Evolutionary conservation across 2,329 filamentous ascomycete species (phyloP), one percentile per base, ranked within the genome.

Genomic region (Ceratocystis variospora): DNA sequence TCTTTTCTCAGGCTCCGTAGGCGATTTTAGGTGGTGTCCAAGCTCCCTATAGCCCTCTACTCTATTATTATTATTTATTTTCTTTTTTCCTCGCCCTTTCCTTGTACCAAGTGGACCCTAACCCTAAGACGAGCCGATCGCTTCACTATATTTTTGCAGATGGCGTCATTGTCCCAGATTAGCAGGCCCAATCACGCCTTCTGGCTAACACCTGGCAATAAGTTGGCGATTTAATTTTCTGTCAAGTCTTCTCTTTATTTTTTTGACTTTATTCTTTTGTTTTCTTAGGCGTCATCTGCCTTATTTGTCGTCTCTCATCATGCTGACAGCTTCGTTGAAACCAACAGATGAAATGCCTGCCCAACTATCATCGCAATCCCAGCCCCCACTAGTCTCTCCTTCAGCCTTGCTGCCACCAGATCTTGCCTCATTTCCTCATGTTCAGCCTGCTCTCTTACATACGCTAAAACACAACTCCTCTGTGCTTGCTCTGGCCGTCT

Each of bases 401-500:
- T 55, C 61, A 25, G 19, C 57, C 64, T 33, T 45, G 28, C 31
- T 55, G 3, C 28, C 61, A 4, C 41, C 64, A 12, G 66, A 65
- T 19, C 28, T 48, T 41, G 66, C 55, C 6, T 55, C 66, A 22
- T 59, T 48, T 25, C 55, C 63, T 4, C 19, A 65, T 22, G 61
- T 19, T 17, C 63, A 62, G 44, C 67, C 67, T 10, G 22, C 84
- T 65, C 81, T 90, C 59, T 78, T 87, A 67, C 90, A 95, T 74
- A 86, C 85, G 70, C 83, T 95, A 69, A 82, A 86, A 72, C 88
- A 93, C 73, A 82, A 86, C 72, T 89, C 85, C 74, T 90, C 88
- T 1, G 88, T 95, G 61, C 84, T 99, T 63, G 85, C 90, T 7
- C 82, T 99, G 66, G 89, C 87, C 3, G 84, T 96, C 28, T 91